These are phyloP conservation scores for Exophiala xenobiotica DNA, from an alignment of 2,329 filamentous ascomycete species.

Conservation along the genomic window DNA sequence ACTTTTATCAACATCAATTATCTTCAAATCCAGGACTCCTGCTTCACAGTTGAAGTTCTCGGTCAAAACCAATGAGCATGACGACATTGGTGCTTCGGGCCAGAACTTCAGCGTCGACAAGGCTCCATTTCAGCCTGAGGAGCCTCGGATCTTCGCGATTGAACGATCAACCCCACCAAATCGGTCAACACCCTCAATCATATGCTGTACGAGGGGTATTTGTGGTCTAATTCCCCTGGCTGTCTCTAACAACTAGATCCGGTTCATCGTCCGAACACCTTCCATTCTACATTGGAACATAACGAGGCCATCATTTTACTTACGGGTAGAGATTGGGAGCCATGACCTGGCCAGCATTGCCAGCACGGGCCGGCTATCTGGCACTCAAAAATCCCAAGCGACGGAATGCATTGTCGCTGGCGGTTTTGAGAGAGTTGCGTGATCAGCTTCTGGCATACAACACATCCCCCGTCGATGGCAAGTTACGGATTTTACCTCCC, in stretches of 20 bases:
- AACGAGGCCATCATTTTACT: no score
- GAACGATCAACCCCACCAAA: not conserved
- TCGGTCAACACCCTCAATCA: no score
- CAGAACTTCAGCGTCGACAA: not conserved
- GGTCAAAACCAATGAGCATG: not conserved
- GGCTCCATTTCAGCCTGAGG: not conserved
- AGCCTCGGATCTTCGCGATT: not conserved
- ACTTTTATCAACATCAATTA: not conserved
- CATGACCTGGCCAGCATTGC: slow-evolving; percentile 28
- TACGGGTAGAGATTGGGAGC: no score
- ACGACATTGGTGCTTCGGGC: not conserved
- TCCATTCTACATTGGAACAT: no score
- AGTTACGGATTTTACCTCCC: slow-evolving; percentile 25
- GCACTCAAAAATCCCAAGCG: slow-evolving; percentile 24
- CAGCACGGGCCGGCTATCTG: slow-evolving; percentile 25
- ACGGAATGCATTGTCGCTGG: slow-evolving; percentile 29
- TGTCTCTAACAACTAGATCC: no score
- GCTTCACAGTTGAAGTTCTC: no score
- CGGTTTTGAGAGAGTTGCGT: slow-evolving; percentile 25
- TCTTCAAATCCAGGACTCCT: not conserved
- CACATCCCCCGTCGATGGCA: slow-evolving; percentile 26
- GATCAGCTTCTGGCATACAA: slow-evolving; percentile 28
- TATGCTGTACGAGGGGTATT: no score
- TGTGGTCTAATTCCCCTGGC: slow-evolving; percentile 1
- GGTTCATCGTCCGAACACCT: no score